Evolutionary conservation across 2,329 filamentous ascomycete species (phyloP), one percentile per base, ranked within the genome.

Genomic region (Dendryphion nanum): DNA sequence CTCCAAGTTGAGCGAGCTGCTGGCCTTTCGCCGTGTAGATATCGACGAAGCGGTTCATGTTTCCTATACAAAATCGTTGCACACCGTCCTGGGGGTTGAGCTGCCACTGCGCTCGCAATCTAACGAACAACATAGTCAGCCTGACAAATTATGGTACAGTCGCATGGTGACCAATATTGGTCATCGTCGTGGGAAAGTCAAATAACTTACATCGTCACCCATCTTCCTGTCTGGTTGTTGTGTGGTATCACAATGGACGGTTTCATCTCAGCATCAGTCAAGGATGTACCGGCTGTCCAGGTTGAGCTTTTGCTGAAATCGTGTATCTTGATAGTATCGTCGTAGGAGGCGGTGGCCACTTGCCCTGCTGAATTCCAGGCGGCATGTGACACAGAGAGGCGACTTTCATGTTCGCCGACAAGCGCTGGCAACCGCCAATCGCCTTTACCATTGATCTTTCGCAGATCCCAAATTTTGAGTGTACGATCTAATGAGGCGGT

Each of bases 31-130:
- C 77, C 1, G 85, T 85, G 62, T 86, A 98, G 2, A 98, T 78
- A 58, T 98, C 93, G 2, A 97, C 88, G 53, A 96, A 97, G 2
- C 93, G 81, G 60, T 95, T 95, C 93, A 97, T 97, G 53, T 97
- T 98, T 1, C 88, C 93, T 40, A 98, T 91, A 17, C 82, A 86
- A 54, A 98, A 89, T 44, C 91, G 89, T 47, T 95, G 84, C 4
- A 94, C 81, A 6, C 83, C 83, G 41, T 93, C 88, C 21, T 76
- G 70, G 0, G 93, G 91, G 31, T 79, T 76, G 20, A 79, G 73
- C 64, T 98, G 93, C 93, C 93, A 98, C 53, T 95, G 89, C 63
- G 93, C 77, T 76, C 94, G 60, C 75, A 85, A 70, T 53, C 78
- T 82, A 45, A 13, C 39, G 18, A 20, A 6, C n/a, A n/a, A 7